Evolutionary conservation across 2,329 filamentous ascomycete species (phyloP).

Genomic region (Colletotrichum sp.): DNA sequence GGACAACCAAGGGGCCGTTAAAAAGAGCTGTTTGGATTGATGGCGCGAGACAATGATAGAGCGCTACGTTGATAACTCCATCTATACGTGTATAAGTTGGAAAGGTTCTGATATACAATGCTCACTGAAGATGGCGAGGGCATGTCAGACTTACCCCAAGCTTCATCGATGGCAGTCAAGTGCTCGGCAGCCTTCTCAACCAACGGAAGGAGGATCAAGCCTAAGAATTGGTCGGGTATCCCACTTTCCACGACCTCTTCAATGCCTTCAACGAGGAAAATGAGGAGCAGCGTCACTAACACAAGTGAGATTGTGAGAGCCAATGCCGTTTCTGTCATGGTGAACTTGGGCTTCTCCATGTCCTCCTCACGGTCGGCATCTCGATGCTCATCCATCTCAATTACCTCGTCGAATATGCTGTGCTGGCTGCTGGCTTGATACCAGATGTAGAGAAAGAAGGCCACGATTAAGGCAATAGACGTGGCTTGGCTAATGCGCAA

Average conservation of each 20-base stretch:
- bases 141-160: constrained; percentile 49
- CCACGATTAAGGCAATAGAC: constrained; percentile 64
- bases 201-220: constrained; percentile 69
- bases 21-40: constrained; percentile 79
- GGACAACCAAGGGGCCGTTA: constrained; percentile 74
- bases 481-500: constrained; percentile 67
- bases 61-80: constrained; percentile 70
- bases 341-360: constrained; percentile 65
- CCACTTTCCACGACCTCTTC: constrained; percentile 46
- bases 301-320: constrained; percentile 61
- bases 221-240: constrained; percentile 36
- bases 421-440: constrained; percentile 72
- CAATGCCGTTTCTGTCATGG: constrained; percentile 66
- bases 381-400: constrained; percentile 48
- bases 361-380: constrained; percentile 65
- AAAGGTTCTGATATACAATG: neutral
- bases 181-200: constrained; percentile 77
- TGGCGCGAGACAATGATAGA: constrained; percentile 75
- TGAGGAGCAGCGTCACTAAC: constrained; percentile 67
- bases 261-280: constrained; percentile 72
- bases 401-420: constrained; percentile 65
- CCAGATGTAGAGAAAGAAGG: constrained; percentile 61
- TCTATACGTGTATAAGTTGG: constrained; percentile 33
- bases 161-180: constrained; percentile 72
- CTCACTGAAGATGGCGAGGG: neutral